Percentiles rank a stretch among this genome's conserved stretches.
phyloP scores from a whole-genome alignment of 2,329 filamentous ascomycete species.

The Microdochium trichocladiopsis region DNA sequence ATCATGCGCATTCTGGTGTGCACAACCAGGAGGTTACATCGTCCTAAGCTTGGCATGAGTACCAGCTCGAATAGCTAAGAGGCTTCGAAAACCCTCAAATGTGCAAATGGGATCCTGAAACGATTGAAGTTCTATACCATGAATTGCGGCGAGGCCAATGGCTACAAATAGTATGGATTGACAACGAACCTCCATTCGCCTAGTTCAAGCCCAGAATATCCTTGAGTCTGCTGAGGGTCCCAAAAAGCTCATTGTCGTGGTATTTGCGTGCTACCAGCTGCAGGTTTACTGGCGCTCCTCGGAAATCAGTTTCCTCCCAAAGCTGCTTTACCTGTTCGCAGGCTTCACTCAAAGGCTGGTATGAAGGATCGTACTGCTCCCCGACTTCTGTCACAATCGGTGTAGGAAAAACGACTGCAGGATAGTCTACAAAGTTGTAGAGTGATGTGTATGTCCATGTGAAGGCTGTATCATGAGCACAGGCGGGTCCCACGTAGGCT shows the following conservation, averaged over 20 bases:
- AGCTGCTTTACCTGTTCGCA: slow-evolving; percentile 19
- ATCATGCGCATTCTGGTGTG: too few species aligned
- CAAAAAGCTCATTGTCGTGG: slow-evolving; percentile 26
- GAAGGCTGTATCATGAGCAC: slow-evolving; percentile 24
- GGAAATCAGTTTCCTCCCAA: slow-evolving; percentile 23
- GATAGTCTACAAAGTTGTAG: slow-evolving; percentile 29
- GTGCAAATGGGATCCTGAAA: too few species aligned
- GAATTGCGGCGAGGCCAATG: too few species aligned
- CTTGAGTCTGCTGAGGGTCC: slow-evolving; percentile 15
- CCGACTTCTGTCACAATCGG: slow-evolving; percentile 15
- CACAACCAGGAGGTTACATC: too few species aligned
- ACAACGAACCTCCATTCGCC: too few species aligned
- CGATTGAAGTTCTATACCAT: too few species aligned
- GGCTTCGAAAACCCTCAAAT: too few species aligned
- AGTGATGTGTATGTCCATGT: slow-evolving; percentile 30
- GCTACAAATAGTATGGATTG: too few species aligned
- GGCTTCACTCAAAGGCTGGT: slow-evolving; percentile 20
- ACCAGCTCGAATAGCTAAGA: too few species aligned
- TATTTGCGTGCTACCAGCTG: slow-evolving; percentile 24
- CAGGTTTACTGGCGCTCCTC: slow-evolving; percentile 21
- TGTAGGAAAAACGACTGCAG: slow-evolving; percentile 25
- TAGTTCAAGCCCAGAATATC: not conserved
- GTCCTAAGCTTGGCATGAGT: too few species aligned
- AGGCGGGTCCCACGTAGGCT: slow-evolving; percentile 26
- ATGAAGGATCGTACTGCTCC: slow-evolving; percentile 15